Evolutionary conservation across 768 basidiomycete genomes (phyloP).

Genomic region (Candolleomyces eurysporus): DNA sequence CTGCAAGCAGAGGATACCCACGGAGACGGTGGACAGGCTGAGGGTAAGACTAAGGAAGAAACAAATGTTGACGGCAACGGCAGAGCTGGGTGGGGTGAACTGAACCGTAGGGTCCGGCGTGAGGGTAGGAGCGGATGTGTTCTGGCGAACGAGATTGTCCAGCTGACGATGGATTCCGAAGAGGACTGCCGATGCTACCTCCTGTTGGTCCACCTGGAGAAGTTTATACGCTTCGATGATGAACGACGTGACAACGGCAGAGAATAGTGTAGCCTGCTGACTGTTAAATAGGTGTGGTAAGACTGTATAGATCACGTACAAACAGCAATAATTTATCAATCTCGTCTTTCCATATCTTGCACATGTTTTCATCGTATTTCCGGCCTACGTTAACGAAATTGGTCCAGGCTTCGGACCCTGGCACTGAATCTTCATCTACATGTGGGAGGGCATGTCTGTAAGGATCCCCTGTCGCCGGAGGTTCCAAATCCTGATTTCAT

Average conservation of each 20-base stretch:
- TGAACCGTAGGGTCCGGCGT: neutral
- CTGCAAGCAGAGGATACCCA: constrained; percentile 21
- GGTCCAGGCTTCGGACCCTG: no score
- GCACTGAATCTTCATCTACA: no score
- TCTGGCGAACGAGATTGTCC: neutral
- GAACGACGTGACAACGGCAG: constrained; percentile 4
- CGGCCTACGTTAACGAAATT: no score
- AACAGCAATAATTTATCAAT: constrained; percentile 5
- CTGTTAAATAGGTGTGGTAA: neutral
- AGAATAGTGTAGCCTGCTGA: neutral
- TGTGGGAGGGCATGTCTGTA: no score
- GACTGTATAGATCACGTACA: neutral
- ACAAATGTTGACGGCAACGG: constrained; percentile 14
- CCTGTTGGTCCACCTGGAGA: neutral
- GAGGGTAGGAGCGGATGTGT: neutral
- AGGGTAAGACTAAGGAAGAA: constrained; percentile 22
- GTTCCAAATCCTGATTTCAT: no score
- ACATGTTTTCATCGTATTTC: neutral
- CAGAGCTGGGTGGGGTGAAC: neutral
- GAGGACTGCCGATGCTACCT: neutral
- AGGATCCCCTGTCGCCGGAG: no score
- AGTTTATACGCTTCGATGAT: neutral
- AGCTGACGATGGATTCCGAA: neutral
- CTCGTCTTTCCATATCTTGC: constrained; percentile 6
- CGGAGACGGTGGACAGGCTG: constrained; percentile 15